Evolutionary conservation across 2,329 filamentous ascomycete genomes (phyloP).

Genomic region (Plenodomus biglobosus): DNA sequence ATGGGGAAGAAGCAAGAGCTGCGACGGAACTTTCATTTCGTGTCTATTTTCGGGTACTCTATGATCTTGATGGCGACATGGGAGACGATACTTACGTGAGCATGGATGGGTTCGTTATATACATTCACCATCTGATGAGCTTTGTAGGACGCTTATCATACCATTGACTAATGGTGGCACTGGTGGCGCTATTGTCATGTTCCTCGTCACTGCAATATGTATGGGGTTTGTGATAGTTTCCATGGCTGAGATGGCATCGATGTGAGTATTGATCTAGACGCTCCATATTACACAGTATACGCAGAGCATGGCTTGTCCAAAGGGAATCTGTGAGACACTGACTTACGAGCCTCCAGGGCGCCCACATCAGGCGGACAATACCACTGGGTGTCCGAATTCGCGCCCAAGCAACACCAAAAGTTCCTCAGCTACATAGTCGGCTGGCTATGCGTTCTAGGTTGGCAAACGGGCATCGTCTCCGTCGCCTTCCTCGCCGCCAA

Average conservation of each 20-base stretch:
- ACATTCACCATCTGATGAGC: slow-evolving; percentile 3
- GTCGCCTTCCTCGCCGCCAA: slow-evolving; percentile 33
- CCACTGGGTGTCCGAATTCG: slow-evolving; percentile 35
- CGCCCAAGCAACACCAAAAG: slow-evolving; percentile 23
- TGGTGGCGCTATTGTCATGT: slow-evolving; percentile 28
- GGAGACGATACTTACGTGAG: slow-evolving; percentile 25
- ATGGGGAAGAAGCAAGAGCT: slow-evolving; percentile 35
- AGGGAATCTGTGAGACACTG: no score
- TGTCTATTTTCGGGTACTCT: slow-evolving; percentile 30
- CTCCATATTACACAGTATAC: no score
- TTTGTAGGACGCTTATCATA: slow-evolving; percentile 18
- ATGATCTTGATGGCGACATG: slow-evolving; percentile 35
- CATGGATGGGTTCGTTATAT: no score
- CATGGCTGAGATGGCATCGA: slow-evolving; percentile 36
- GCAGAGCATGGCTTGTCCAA: no score
- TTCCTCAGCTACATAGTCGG: slow-evolving; percentile 35
- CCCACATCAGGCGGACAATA: slow-evolving; percentile 34
- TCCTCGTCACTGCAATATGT: slow-evolving; percentile 23
- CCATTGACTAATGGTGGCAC: slow-evolving; percentile 31
- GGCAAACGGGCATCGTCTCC: slow-evolving; percentile 44
- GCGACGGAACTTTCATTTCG: slow-evolving; percentile 28
- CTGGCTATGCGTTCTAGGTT: slow-evolving; percentile 48
- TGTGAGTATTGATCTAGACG: slow-evolving; percentile 15
- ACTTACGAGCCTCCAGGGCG: slow-evolving; percentile 12
- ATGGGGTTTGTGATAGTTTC: slow-evolving; percentile 27